Evolutionary conservation across 352 stramenopile genomes (phyloP).

Genomic region (Pythium pyrilobum): DNA sequence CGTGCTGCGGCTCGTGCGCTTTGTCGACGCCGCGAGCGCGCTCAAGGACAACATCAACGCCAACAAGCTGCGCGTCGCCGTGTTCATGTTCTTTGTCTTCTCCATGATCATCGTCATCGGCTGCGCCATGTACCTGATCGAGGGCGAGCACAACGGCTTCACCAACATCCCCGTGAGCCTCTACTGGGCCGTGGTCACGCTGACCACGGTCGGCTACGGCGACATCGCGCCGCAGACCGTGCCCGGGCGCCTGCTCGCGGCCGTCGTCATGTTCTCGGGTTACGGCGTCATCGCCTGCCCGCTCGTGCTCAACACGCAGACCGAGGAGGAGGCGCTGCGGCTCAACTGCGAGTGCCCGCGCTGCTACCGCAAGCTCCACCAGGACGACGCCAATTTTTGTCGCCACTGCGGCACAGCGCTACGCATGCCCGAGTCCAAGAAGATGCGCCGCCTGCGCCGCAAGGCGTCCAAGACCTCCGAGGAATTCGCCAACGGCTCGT

Average conservation of each 20-base stretch:
- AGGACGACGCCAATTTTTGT: conserved; percentile 47
- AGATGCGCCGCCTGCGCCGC: conserved; percentile 13
- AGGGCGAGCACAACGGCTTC: conserved; percentile 70
- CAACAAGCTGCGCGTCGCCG: conserved; percentile 73
- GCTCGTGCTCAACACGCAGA: conserved; percentile 37
- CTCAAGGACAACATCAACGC: conserved; percentile 75
- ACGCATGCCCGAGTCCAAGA: conserved; percentile 22
- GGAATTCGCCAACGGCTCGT: background rate
- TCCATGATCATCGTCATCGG: conserved; percentile 79
- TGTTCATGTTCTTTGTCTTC: conserved; percentile 73
- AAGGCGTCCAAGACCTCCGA: conserved; percentile 9
- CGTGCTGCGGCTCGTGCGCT: conserved; percentile 61
- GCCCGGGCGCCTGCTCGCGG: conserved; percentile 38
- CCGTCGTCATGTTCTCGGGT: conserved; percentile 45
- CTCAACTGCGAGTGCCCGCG: conserved; percentile 35
- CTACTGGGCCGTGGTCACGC: conserved; percentile 49
- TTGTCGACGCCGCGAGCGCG: conserved; percentile 59
- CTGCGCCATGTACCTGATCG: conserved; percentile 81
- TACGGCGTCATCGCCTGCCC: conserved; percentile 48
- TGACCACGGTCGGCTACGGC: conserved; percentile 51
- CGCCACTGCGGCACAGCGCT: conserved; percentile 34
- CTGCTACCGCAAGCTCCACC: conserved; percentile 41
- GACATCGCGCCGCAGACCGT: conserved; percentile 47
- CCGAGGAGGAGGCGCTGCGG: conserved; percentile 26
- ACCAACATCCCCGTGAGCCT: conserved; percentile 57